phyloP scores from a whole-genome alignment of 2,329 filamentous ascomycete species.

The Amylocarpus encephaloides region DNA sequence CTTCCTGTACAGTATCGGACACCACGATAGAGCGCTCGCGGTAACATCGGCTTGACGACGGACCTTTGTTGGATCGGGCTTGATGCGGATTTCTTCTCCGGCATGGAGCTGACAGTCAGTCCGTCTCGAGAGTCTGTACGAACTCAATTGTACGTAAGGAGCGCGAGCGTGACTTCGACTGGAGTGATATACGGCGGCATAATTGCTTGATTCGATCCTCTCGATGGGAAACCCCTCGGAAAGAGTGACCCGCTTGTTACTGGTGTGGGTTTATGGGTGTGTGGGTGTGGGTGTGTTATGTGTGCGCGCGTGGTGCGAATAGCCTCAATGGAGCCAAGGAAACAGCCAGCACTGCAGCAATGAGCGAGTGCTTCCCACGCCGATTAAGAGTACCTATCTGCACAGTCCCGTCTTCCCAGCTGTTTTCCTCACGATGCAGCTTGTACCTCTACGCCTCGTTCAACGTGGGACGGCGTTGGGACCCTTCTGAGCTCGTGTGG shows the following conservation, averaged over 20 bases:
- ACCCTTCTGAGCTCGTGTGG: not conserved
- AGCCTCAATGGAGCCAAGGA: not conserved
- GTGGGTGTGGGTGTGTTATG: not conserved
- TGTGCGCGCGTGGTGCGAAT: not conserved
- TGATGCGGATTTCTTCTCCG: not conserved
- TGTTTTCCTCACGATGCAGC: not conserved
- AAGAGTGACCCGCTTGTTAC: not conserved
- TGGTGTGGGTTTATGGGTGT: no score
- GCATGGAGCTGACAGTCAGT: not conserved
- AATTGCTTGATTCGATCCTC: not conserved
- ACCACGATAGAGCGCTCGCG: not conserved
- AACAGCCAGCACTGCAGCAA: not conserved
- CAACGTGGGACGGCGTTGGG: not conserved
- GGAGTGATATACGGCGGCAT: slow-evolving; percentile 6
- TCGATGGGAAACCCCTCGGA: not conserved
- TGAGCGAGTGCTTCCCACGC: no score
- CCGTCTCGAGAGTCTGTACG: no score
- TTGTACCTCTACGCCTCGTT: slow-evolving; percentile 1
- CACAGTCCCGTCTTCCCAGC: not conserved
- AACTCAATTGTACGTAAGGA: not conserved
- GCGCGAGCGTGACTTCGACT: not conserved
- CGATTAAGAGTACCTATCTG: no score
- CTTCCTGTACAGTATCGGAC: not conserved
- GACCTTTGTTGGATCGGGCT: not conserved
- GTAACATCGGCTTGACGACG: not conserved